Evolutionary conservation across 208 protist genomes (phyloP).

Genomic region (Trichomonas gallinae): DNA sequence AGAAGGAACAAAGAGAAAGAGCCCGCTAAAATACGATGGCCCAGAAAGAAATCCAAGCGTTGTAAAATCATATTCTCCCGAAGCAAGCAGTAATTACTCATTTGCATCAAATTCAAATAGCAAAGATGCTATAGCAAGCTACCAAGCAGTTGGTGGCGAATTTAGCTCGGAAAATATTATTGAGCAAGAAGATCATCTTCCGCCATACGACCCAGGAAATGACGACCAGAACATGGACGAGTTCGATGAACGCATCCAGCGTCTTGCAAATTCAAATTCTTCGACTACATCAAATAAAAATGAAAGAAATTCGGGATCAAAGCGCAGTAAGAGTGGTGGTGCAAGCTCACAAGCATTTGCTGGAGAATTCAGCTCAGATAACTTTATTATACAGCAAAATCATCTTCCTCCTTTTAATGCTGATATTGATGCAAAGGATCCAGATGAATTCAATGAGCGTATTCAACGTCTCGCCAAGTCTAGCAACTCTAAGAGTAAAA

Average conservation of each 20-base stretch:
- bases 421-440: neutral
- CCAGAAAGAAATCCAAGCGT: neutral
- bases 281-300: neutral
- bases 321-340: neutral
- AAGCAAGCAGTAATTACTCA: neutral
- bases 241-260: neutral
- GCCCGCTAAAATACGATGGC: neutral
- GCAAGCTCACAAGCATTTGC: neutral
- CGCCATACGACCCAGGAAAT: neutral
- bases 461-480: neutral
- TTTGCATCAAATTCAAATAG: neutral
- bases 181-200: neutral
- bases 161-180: neutral
- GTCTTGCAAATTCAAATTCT: neutral
- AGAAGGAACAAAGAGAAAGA: neutral
- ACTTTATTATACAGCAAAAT: neutral
- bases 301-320: neutral
- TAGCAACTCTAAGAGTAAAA: neutral
- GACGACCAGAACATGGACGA: neutral
- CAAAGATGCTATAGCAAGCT: neutral
- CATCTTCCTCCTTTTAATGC: neutral
- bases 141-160: neutral
- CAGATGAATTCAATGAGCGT: neutral
- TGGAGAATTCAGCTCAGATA: neutral
- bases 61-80: neutral